Evolutionary conservation across 345 rosid species (phyloP), one percentile per base, ranked within the genome.

Genomic region (Odontarrhena argentea): DNA sequence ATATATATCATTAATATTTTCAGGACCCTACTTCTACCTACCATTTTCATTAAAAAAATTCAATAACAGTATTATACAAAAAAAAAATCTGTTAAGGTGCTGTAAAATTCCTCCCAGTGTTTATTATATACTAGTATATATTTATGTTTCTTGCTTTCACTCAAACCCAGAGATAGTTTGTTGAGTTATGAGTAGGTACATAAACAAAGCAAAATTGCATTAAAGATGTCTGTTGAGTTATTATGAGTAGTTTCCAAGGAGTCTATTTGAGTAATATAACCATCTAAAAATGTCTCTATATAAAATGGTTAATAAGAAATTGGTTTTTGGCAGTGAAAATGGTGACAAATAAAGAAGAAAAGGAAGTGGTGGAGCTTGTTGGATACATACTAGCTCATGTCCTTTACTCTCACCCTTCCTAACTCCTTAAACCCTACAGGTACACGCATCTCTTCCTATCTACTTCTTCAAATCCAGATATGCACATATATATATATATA

Each of bases 371-470:
- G 57, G 83, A 78, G 65, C 62, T 75, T 32, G 89, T 87, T 46
- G 51, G 57, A 50, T 63, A 70, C 82, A 88, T 91, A 68, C 89
- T 88, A 26, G 60, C 48, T 75, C 94, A 84, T 76, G 90, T 82
- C 56, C 77, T 86, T 42, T 70, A 75, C 44, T 74, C 83, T 56
- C 24, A 59, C 55, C 41, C 55, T 57, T 73, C 62, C 56, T 66
- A 52, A 72, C 60, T n/a, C 55, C 45, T 55, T 49, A 58, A 67
- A 60, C 62, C 71, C 71, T 65, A 73, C 61, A 65, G 59, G 71
- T 73, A 65, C 76, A 65, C 61, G 28, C 61, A 42, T 42, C 52
- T 38, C 56, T 65, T 65, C 71, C 25, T 65, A 65, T 58, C 71
- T 32, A 49, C 70, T 64, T 48, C 37, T 56, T 22, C 13, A 43